Conservation (phyloP, 192 early-diverging fungal genomes). For the Coemansia sp. region DNA sequence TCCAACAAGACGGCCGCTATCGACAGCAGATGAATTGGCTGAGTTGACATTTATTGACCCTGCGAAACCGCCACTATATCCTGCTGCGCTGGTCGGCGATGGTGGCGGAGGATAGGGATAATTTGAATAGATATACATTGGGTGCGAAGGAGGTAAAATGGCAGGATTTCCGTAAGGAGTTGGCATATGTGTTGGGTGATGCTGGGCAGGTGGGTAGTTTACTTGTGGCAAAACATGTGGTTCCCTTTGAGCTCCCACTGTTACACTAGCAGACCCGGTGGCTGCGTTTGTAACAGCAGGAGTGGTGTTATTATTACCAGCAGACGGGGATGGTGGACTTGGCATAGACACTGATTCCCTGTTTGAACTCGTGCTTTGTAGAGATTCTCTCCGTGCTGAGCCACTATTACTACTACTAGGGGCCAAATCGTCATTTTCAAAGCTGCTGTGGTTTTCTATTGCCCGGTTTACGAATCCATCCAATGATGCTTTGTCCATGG, state of each 20-base stretch:
- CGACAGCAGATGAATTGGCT: not conserved
- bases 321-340: not conserved
- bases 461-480: not conserved
- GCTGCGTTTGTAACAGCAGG: not conserved
- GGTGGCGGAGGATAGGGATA: not conserved
- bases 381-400: too few species aligned
- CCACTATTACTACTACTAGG: not conserved
- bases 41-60: not conserved
- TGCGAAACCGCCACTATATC: not conserved
- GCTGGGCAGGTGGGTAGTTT: not conserved
- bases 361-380: too few species aligned
- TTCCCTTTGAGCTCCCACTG: not conserved
- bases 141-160: not conserved
- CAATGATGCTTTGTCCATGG: not conserved
- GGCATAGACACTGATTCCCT: not conserved
- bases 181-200: not conserved
- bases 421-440: not conserved
- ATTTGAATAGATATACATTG: slow-evolving; percentile 5
- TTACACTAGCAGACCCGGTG: not conserved
- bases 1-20: slow-evolving; percentile 5
- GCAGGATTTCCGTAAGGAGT: not conserved
- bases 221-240: not conserved
- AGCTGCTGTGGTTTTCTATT: not conserved
- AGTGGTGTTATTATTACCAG: not conserved
- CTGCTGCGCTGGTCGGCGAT: not conserved